Evolutionary conservation across 1,284 basidiomycete genomes (phyloP), one percentile per base, ranked within the genome.

Genomic region (Coriolopsis trogii): DNA sequence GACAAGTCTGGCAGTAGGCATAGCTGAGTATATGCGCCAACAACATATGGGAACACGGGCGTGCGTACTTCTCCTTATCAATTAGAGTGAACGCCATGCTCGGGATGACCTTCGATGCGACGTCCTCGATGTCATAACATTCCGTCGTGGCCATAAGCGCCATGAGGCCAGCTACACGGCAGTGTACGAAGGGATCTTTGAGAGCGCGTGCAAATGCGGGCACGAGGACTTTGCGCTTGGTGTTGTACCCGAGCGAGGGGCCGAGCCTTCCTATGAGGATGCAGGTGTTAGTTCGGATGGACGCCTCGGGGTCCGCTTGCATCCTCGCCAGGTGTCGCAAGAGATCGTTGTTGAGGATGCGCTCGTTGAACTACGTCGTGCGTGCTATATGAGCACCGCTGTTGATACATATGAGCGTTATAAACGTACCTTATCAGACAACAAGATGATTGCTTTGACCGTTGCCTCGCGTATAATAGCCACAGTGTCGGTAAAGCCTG

Each of bases 261-360:
- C 91, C 93, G 3, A 99, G 80, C 9, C 95, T 82, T 8, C 96
- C 96, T 37, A 99, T 85, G 4, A 99, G 82, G 60, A 99, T 97
- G 65, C 95, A 98, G 0, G 96, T 98, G 67, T 99, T 99, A 12
- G 96, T 99, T 36, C 97, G 85, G 63, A 99, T 98, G 1, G 94
- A 95, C 0, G 95, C 83, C 71, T 98, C 96, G 0, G 87, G 76
- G 66, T 99, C 96, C 16, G 82, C 85, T 74, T 99, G 97, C 71
- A 93, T 91, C 63, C 93, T 93, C 2, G 96, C 96, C 16, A 99
- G 83, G 56, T 92, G 82, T 3, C 95, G 89, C 1, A 99, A 81
- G 25, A 99, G 84, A 55, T 99, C 97, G 62, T 99, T 99, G 74
- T 99, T 99, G 38, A 99, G 80, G 36, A 98, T 87, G 1, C 96